Conservation (phyloP, 805 yeast species). For the Myxozyma geophila region DNA sequence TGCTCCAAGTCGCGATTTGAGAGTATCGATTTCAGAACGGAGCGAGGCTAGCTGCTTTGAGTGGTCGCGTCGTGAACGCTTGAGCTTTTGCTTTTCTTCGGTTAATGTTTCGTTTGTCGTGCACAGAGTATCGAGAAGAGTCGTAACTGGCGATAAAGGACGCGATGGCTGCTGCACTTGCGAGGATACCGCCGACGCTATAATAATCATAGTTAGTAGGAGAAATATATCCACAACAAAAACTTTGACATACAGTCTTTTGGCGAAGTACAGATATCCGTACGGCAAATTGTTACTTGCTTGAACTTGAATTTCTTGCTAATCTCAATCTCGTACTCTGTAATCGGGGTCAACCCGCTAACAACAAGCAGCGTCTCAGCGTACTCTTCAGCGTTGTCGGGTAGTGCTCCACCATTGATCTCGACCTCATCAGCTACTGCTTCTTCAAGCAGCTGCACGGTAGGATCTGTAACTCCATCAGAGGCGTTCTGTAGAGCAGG, state of each 20-base stretch:
- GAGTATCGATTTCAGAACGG: conserved; percentile 60
- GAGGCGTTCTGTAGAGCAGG: conserved; percentile 7
- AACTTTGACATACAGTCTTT: conserved; percentile 21
- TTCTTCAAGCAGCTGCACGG: conserved; percentile 24
- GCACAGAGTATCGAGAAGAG: conserved; percentile 66
- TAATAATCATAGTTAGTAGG: neutral
- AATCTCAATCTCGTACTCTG: conserved; percentile 64
- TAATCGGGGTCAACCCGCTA: conserved; percentile 65
- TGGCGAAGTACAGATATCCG: conserved; percentile 33
- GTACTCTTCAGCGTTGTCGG: conserved; percentile 15
- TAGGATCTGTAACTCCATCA: conserved; percentile 12
- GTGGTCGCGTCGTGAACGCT: conserved; percentile 62
- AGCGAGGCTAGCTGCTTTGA: conserved; percentile 57
- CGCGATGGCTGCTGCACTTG: conserved; percentile 39
- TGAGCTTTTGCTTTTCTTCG: conserved; percentile 61
- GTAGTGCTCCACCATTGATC: neutral
- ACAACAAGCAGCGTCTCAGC: conserved; percentile 61
- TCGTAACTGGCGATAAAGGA: conserved; percentile 62
- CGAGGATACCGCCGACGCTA: conserved; percentile 20
- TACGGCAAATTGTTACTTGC: conserved; percentile 30
- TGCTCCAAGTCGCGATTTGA: conserved; percentile 54
- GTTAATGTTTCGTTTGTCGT: conserved; percentile 65
- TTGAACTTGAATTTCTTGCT: conserved; percentile 44
- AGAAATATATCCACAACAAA: neutral
- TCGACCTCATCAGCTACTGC: conserved; percentile 20